A percentile compares a stretch with the other conserved stretches of the same genome.
Evolutionary conservation across 2,329 filamentous ascomycete genomes (phyloP).

Genomic region (Claviceps spartinae): DNA sequence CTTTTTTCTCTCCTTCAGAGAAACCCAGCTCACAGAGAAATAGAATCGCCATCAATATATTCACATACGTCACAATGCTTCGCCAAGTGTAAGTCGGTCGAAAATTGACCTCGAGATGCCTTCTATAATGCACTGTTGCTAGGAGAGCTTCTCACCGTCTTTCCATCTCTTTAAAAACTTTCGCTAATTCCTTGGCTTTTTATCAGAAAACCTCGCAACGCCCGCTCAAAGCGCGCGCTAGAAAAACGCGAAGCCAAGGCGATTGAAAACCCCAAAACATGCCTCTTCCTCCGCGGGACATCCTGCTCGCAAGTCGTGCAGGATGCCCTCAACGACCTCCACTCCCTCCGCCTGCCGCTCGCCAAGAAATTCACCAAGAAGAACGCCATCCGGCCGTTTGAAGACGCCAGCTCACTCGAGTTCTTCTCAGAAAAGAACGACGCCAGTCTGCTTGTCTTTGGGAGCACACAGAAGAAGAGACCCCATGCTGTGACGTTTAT

Average conservation of each 20-base stretch:
- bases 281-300: constrained; percentile 79
- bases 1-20: constrained; percentile 11
- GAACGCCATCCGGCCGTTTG: constrained; percentile 89
- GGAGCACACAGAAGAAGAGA: constrained; percentile 83
- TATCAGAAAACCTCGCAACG: constrained; percentile 47
- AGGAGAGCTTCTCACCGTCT: neutral
- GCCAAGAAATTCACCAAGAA: constrained; percentile 93
- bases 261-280: constrained; percentile 79
- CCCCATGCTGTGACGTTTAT: constrained; percentile 76
- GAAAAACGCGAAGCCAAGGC: constrained; percentile 85
- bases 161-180: neutral
- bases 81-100: constrained; percentile 30
- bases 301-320: constrained; percentile 72
- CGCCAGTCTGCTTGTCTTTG: constrained; percentile 72
- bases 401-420: constrained; percentile 74
- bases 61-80: constrained; percentile 25
- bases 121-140: too few species aligned
- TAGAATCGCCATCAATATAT: neutral
- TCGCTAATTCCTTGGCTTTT: neutral
- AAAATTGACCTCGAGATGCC: too few species aligned
- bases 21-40: neutral
- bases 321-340: constrained; percentile 72
- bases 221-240: constrained; percentile 86
- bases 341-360: constrained; percentile 71
- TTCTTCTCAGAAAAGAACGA: constrained; percentile 98